Evolutionary conservation across 2,329 filamentous ascomycete genomes (phyloP).

Genomic region (Simplicillium aogashimaense): DNA sequence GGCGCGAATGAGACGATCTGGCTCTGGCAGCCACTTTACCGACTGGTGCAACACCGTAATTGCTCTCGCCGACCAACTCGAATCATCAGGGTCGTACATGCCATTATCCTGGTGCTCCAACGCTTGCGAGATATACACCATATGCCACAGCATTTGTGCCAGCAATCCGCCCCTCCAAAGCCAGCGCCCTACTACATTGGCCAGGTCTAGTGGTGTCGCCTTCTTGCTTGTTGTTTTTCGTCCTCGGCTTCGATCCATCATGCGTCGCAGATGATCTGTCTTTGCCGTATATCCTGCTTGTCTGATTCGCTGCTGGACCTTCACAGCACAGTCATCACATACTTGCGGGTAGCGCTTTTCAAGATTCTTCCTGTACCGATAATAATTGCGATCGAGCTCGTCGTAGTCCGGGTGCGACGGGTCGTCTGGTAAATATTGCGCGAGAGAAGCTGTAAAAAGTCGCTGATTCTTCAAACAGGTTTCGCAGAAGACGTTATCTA

Average conservation of each 20-base stretch:
- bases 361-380: conserved; percentile 59
- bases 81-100: conserved; percentile 23
- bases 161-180: conserved; percentile 38
- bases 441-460: conserved; percentile 63
- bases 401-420: conserved; percentile 57
- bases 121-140: conserved; percentile 16
- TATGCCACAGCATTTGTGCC: conserved; percentile 42
- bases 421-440: conserved; percentile 66
- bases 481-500: conserved; percentile 51
- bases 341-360: conserved; percentile 84
- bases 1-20: conserved; percentile 31
- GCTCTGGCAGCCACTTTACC: conserved; percentile 25
- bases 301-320: conserved; percentile 59
- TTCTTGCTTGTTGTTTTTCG: conserved; percentile 18
- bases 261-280: conserved; percentile 66
- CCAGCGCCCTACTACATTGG: conserved; percentile 30
- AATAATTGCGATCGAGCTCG: conserved; percentile 58
- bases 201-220: conserved; percentile 29
- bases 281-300: conserved; percentile 71
- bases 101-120: conserved; percentile 17
- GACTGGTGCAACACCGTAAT: conserved; percentile 8
- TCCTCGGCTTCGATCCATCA: conserved; percentile 56
- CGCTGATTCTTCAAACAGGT: conserved; percentile 85
- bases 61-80: conserved; percentile 8
- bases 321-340: conserved; percentile 69